Percentiles rank a stretch among this genome's conserved stretches.
Evolutionary conservation across 2,329 filamentous ascomycete genomes (phyloP).

Genomic region (Nothopassalora personata): DNA sequence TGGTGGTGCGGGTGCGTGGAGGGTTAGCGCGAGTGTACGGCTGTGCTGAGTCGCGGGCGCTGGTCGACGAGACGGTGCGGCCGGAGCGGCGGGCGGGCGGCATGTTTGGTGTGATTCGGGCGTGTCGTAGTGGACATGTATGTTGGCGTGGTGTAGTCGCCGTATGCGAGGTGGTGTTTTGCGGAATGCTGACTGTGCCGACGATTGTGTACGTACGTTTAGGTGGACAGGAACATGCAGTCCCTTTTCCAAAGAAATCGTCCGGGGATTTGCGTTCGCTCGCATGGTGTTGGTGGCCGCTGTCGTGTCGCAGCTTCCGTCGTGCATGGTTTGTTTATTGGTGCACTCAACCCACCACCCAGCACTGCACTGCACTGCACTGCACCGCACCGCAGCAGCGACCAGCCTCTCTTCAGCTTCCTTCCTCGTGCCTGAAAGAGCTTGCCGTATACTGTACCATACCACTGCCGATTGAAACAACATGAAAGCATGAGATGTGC

Average conservation of each 20-base stretch:
- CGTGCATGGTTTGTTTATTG: background rate
- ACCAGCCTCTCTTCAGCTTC: background rate
- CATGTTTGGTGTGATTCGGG: conserved; percentile 21
- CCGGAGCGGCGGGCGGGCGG: conserved; percentile 31
- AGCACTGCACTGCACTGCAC: no score
- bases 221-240: no score
- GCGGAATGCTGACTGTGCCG: conserved; percentile 5
- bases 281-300: background rate
- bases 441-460: background rate
- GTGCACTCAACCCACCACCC: background rate
- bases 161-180: background rate
- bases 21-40: conserved; percentile 26
- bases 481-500: background rate
- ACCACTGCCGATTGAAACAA: background rate
- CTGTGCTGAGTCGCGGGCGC: conserved; percentile 16
- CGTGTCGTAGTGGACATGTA: background rate
- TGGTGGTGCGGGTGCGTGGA: conserved; percentile 12
- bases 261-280: background rate
- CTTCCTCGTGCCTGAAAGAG: background rate
- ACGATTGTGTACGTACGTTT: background rate
- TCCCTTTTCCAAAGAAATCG: background rate
- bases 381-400: no score
- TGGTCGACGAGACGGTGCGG: conserved; percentile 22
- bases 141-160: background rate
- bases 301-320: background rate